Percentiles rank a stretch among this genome's conserved stretches.
phyloP scores from a whole-genome alignment of 495 filamentous ascomycete species.

The Terfezia boudieri region DNA sequence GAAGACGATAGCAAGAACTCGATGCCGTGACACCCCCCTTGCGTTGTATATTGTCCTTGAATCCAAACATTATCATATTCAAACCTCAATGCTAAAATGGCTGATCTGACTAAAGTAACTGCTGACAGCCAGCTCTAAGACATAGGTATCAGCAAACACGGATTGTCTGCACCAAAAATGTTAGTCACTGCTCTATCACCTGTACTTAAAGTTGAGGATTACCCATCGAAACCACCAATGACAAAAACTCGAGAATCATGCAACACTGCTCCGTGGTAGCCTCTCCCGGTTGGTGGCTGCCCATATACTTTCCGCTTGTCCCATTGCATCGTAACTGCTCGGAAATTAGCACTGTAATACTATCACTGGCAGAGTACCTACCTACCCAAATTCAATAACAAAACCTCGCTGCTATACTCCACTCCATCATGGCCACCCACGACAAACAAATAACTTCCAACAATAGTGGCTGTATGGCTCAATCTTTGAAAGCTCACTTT shows the following conservation, averaged over 20 bases:
- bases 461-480: slow-evolving; percentile 40
- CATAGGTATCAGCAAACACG: slow-evolving; percentile 40
- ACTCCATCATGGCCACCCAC: slow-evolving; percentile 44
- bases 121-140: slow-evolving; percentile 40
- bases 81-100: slow-evolving; percentile 41
- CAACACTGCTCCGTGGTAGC: slow-evolving; percentile 40
- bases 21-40: too few relatives aligned
- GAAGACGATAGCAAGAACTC: too few relatives aligned
- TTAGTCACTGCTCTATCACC: background rate
- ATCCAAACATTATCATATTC: background rate
- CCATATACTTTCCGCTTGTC: slow-evolving; percentile 40
- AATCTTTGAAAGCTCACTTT: slow-evolving; percentile 32
- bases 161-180: slow-evolving; percentile 21
- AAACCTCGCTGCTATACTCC: slow-evolving; percentile 41
- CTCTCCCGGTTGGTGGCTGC: slow-evolving; percentile 34
- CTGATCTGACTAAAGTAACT: slow-evolving; percentile 47
- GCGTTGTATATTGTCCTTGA: too few relatives aligned
- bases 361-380: background rate
- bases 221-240: slow-evolving; percentile 40
- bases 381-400: slow-evolving; percentile 34
- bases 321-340: slow-evolving; percentile 40
- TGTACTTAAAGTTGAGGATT: slow-evolving; percentile 1
- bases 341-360: background rate
- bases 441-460: slow-evolving; percentile 43
- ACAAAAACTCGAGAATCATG: slow-evolving; percentile 37